These are phyloP conservation scores for Auriscalpium orientale DNA, from an alignment of 768 basidiomycete genomes.

Conservation along the genomic window DNA sequence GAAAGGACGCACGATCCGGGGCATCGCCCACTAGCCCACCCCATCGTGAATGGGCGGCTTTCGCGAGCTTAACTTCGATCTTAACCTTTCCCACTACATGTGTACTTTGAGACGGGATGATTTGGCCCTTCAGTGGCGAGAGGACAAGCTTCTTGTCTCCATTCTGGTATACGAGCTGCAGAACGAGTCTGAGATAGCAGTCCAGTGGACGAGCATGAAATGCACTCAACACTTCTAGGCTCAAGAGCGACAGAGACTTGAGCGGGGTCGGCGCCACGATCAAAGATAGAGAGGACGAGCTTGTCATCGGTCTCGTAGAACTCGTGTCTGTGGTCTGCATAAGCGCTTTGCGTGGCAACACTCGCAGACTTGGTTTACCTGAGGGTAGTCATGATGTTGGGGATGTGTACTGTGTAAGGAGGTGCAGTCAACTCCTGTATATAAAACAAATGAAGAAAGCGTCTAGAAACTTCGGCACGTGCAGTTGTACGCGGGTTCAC, in stretches of 20 bases:
- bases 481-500: background rate
- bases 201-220: too few species aligned
- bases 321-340: conserved; percentile 50
- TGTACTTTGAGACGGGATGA: conserved; percentile 54
- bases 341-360: background rate
- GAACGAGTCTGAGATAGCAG: background rate
- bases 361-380: conserved; percentile 1
- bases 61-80: conserved; percentile 74
- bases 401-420: background rate
- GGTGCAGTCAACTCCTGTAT: background rate
- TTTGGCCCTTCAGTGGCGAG: conserved; percentile 77
- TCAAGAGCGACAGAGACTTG: conserved; percentile 57
- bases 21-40: conserved; percentile 63
- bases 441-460: background rate
- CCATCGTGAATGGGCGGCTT: conserved; percentile 68
- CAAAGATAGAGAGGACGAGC: conserved; percentile 68
- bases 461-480: conserved; percentile 13
- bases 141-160: conserved; percentile 66
- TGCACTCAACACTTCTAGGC: conserved; percentile 44
- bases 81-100: conserved; percentile 80
- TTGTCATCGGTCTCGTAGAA: conserved; percentile 83
- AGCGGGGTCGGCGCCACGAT: conserved; percentile 64
- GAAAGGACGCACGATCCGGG: conserved; percentile 55
- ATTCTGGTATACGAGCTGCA: conserved; percentile 52
- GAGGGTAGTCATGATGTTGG: conserved; percentile 3